Evolutionary conservation across 306 rosid genomes (phyloP), one percentile per base, ranked within the genome.

Genomic region (Arachis stenosperma): DNA sequence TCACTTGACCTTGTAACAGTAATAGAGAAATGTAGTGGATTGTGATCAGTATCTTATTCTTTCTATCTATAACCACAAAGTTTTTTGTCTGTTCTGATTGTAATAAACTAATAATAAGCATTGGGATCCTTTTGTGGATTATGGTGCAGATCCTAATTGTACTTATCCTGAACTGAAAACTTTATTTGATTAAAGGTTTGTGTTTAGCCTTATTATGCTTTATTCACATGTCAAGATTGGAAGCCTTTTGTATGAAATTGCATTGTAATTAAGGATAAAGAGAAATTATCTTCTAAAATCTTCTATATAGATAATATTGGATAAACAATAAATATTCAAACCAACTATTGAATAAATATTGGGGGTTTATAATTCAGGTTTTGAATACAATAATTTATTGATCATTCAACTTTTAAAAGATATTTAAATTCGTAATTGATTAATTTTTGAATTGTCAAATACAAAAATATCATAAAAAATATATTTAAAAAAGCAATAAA

Each of bases 1-100:
- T 62, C 10, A 46, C 70, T 69, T 69, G 80, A 69, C 78, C 8
- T 63, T 10, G 59, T 56, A 69, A 82, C 74, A 74, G 86, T 58
- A 29, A 6, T 12, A 57, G 66, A 33, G 37, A 33, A 4, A 57
- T 63, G 48, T 22, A 64, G 73, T 65, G 76, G 62, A 64, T 74
- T 44, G 53, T 9, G 50, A 69, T 41, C 46, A 55, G 54, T 48
- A 68, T 78, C 70, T 67, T 77, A 77, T 70, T 77, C 81, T 77
- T 59, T 61, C 69, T 33, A 1, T 53, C 12, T 53, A 9, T 53
- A 33, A 47, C 29, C 33, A 48, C 65, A 10, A 53, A 66, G 70
- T 52, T 5, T 36, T 46, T 65, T 71, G 80, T 76, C 67, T 50
- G 22, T 41, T 72, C 46, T 43, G 64, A 27, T 30, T 52, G 37